Evolutionary conservation across 495 filamentous ascomycete genomes (phyloP).

Genomic region (Aspergillus funiculosus): DNA sequence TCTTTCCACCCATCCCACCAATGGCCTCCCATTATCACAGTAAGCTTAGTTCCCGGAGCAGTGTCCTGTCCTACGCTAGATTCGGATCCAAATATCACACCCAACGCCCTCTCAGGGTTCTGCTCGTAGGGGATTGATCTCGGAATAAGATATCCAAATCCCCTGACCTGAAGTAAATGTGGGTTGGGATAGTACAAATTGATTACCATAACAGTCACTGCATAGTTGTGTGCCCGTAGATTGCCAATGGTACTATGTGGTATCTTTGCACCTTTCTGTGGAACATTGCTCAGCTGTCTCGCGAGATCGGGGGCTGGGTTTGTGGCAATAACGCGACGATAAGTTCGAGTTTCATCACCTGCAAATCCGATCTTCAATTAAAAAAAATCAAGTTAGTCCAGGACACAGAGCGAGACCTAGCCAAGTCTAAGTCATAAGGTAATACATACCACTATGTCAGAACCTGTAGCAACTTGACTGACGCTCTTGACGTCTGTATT

Average conservation of each 20-base stretch:
- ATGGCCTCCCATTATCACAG: conserved; percentile 93
- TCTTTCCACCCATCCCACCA: conserved; percentile 68
- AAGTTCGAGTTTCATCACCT: conserved; percentile 21
- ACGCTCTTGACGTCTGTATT: conserved; percentile 21
- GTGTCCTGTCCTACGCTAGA: conserved; percentile 50
- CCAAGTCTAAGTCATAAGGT: too few species aligned
- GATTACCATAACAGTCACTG: conserved; percentile 82
- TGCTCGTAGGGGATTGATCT: conserved; percentile 58
- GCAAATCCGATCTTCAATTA: conserved; percentile 14
- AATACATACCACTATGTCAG: conserved; percentile 20
- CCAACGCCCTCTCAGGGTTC: conserved; percentile 81
- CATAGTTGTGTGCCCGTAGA: conserved; percentile 49
- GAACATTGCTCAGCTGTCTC: conserved; percentile 15
- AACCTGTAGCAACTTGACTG: conserved; percentile 5
- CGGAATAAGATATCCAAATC: conserved; percentile 90
- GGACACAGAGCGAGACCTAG: background rate
- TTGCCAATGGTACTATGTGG: conserved; percentile 22
- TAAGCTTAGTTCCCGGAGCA: conserved; percentile 72
- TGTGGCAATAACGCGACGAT: conserved; percentile 68
- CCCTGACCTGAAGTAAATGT: conserved; percentile 55
- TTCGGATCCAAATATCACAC: conserved; percentile 86
- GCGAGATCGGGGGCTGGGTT: conserved; percentile 44
- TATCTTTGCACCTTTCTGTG: conserved; percentile 6
- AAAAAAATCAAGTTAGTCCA: background rate
- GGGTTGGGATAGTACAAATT: conserved; percentile 77